Base-by-base conservation (phyloP, 2,329 filamentous ascomycete genomes). In the Dothideomycetes sp. region DNA sequence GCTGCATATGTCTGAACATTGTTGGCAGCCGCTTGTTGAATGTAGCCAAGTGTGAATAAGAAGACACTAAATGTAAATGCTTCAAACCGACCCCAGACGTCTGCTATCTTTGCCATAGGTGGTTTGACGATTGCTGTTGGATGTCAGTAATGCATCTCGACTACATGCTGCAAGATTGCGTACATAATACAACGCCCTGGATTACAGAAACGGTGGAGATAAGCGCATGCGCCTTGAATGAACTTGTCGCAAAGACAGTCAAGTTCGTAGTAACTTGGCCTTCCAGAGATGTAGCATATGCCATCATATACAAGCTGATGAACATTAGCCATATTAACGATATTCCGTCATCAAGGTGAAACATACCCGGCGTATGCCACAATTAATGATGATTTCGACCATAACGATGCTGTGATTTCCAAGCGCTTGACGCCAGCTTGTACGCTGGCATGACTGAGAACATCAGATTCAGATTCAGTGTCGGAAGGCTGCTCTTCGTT, bases 241-340 rank as follows among this genome's bases (percentile, higher is more conserved):
- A 67, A 44, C 77, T 82, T 2, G 79, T 82, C 20, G 81, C 77
- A 61, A 76, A 82, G 16, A 74, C 71, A 12, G 71, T 70, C 33
- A 83, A 62, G 7, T 75, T 71, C 38, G 68, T 69, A 2, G 77
- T 77, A 7, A 75, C 76, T 53, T 82, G 78, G 12, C 70, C 69
- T 55, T 82, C 78, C 13, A 82, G 65, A n/a, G 77, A 82, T 5
- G 76, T 80, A 34, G 73, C 71, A 50, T 76, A 80, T 15, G 78
- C 75, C 64, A 82, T 75, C 42, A 79, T 64, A 46, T 78, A 54
- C 6, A 60, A 49, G 9, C 55, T 60, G 35, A 4, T 20, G 13
- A 3, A 4, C 4, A 19, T 30, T 22, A 34, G 33, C 19, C 28
- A 25, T 12, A 4, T 27, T 37, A 2, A 13, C 5, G 33, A 23